A percentile compares a stretch with the other conserved stretches of the same genome.
Evolutionary conservation across 2,329 filamentous ascomycete genomes (phyloP).

Genomic region (Fusarium sp.): DNA sequence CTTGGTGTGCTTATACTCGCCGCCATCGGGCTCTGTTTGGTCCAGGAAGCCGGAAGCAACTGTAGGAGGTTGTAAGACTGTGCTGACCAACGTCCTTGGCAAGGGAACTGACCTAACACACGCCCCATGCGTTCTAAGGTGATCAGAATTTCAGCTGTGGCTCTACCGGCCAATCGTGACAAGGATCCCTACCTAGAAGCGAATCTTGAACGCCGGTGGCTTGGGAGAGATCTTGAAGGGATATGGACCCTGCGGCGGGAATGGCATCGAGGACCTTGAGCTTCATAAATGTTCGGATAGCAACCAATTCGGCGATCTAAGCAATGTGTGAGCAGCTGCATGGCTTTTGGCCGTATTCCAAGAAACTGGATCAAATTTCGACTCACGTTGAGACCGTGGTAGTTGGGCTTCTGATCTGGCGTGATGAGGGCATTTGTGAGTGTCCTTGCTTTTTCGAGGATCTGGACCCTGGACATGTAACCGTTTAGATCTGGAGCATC

Average conservation of each 20-base stretch:
- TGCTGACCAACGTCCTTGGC: background rate
- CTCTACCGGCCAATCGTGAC: background rate
- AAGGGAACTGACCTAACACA: conserved; percentile 36
- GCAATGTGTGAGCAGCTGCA: background rate
- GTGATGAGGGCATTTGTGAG: conserved; percentile 44
- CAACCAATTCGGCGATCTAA: conserved; percentile 48
- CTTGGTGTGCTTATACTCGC: conserved; percentile 49
- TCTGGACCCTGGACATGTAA: conserved; percentile 44
- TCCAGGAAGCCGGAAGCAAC: conserved; percentile 49
- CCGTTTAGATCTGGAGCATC: conserved; percentile 41
- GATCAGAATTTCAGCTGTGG: background rate
- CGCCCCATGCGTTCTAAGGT: conserved; percentile 46
- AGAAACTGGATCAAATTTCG: fast-evolving
- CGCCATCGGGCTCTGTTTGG: conserved; percentile 43
- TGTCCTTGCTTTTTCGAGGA: conserved; percentile 45
- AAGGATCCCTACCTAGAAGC: conserved; percentile 39
- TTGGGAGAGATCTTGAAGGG: conserved; percentile 44
- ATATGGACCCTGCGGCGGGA: conserved; percentile 43
- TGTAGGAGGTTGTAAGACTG: conserved; percentile 6
- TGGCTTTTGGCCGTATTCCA: fast-evolving
- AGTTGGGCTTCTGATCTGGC: conserved; percentile 48
- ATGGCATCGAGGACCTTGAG: conserved; percentile 48
- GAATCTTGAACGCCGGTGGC: conserved; percentile 46
- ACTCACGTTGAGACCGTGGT: conserved; percentile 49
- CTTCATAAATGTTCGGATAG: conserved; percentile 48